Evolutionary conservation across 768 basidiomycete species (phyloP), one percentile per base, ranked within the genome.

Genomic region (Calocera viscosa): DNA sequence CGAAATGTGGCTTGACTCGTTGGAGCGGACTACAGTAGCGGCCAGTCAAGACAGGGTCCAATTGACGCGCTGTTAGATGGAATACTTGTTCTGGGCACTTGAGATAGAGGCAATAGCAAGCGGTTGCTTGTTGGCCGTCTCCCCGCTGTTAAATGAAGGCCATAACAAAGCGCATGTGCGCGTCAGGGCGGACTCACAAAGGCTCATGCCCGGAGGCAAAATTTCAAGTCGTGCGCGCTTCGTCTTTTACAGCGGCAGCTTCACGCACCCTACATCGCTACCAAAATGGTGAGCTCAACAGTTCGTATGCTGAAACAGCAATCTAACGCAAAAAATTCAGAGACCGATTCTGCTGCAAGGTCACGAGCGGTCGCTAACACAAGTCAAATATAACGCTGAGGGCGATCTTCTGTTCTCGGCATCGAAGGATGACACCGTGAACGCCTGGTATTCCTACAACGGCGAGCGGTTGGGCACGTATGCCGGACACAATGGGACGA

Each of bases 391-490:
- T 83, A 99, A 97, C 79, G 77, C 81, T 65, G 96, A 98, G 74
- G 96, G 96, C 70, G 96, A 98, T 78, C 82, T 99, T 17, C 82
- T 99, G 64, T 96, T 99, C 77, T 88, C 93, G 26, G 91, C 89
- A 74, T 93, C 92, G 72, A 99, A 99, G 82, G 96, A 99, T 76
- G 84, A 89, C 72, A 76, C 91, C 71, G 90, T 97, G 76, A 97
- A 96, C 75, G 94, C 92, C 64, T 98, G 95, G 95, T 96, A 84
- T 76, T 88, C 94, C 14, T 91, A 95, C 73, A 99, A 99, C 72
- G 96, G 96, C 64, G 96, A 98, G 80, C 83, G 96, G 67, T 77
- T 99, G 72, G 96, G 96, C 38, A 99, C 96, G 67, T 98, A 96
- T 74, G 86, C 91, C 53, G 96, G 94, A 41, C 87, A 96, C 77